Evolutionary conservation across 495 filamentous ascomycete genomes (phyloP), one percentile per base, ranked within the genome.

Genomic region (Tuber borchii): DNA sequence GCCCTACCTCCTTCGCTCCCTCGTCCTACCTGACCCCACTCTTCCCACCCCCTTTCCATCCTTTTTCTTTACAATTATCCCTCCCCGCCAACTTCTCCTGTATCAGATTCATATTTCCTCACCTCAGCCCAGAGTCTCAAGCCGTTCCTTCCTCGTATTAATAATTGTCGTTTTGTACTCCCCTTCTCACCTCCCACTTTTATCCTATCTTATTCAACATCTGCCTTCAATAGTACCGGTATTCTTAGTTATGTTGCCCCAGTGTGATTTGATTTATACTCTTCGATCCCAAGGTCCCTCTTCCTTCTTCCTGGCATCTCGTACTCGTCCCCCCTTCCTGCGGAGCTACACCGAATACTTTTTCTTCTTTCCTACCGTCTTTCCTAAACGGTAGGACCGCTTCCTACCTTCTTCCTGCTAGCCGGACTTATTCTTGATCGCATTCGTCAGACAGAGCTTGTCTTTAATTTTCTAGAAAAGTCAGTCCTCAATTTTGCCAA

Each of bases 251-350:
- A 69, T 56, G 70, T 73, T 39, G 26, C 68, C 56, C 71, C 71
- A 44, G 71, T 68, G 78, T 78, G 72, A 70, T 71, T 78, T 48
- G 69, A 71, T 74, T 56, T 71, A 79, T 73, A 61, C 39, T 78
- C 72, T 40, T 71, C 17, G n/a, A 40, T 76, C 70, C 70, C 39
- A 4, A 4, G 46, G 48, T 40, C 19, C 71, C 42, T 46, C 31
- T 72, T 46, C 61, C 43, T 73, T 43, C 26, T 68, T n/a, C 56
- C 71, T 56, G 8, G 22, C 22, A 26, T 26, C 48, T 26, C 22
- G 56, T 51, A 42, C 72, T 31, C 72, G n/a, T 71, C 69, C 43
- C 37, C 45, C 22, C 45, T 43, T 68, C 69, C 44, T 69, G 9
- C 43, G 39, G 19, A 45, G 48, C 71, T 74, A 37, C 37, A 70